Evolutionary conservation across 2,329 filamentous ascomycete species (phyloP).

Genomic region (Sporothrix inflata): DNA sequence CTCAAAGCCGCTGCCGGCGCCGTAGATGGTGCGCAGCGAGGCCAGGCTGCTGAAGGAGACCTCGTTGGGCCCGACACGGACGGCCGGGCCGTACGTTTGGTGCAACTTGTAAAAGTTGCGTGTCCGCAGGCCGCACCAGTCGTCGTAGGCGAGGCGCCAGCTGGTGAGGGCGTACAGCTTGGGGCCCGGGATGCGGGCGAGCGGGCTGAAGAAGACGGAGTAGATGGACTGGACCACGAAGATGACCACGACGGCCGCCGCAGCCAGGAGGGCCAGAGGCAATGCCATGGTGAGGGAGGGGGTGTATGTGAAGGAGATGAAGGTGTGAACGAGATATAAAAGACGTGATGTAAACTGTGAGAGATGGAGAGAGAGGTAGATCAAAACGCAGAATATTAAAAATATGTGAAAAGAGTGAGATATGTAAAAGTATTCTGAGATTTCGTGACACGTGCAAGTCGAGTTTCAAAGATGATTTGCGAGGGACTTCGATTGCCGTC

Average conservation of each 20-base stretch:
- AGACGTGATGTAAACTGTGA: no score
- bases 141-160: constrained; percentile 51
- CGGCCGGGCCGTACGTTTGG: constrained; percentile 49
- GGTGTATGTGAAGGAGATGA: background rate
- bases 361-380: no score
- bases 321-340: background rate
- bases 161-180: constrained; percentile 47
- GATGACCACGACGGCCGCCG: background rate
- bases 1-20: constrained; percentile 55
- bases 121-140: constrained; percentile 49
- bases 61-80: constrained; percentile 53
- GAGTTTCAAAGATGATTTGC: no score
- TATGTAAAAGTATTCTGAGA: no score
- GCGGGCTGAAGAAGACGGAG: constrained; percentile 11
- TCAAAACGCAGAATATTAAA: no score
- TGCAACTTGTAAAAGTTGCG: constrained; percentile 49
- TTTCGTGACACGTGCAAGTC: no score
- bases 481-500: no score
- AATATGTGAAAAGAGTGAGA: no score
- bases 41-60: constrained; percentile 48
- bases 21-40: constrained; percentile 57
- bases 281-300: background rate
- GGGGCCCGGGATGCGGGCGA: constrained; percentile 42
- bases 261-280: background rate
- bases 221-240: background rate